These are phyloP conservation scores for Fusarium sarcochroum DNA, from an alignment of 2,329 filamentous ascomycete genomes.

Conservation along the genomic window DNA sequence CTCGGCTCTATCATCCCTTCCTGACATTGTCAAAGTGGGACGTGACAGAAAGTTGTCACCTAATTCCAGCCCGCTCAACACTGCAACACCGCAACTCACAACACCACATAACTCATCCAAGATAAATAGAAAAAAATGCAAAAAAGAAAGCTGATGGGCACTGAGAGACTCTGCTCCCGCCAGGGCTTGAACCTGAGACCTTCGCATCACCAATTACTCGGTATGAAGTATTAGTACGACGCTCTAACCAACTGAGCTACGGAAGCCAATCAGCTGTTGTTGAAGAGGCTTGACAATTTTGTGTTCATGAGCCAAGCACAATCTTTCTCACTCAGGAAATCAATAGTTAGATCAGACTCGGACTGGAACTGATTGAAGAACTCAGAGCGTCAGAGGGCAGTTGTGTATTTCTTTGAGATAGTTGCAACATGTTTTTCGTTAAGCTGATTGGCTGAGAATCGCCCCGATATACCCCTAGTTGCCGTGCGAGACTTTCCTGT, in stretches of 20 bases:
- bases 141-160: constrained; percentile 16
- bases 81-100: background rate
- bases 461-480: too few relatives aligned
- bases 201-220: background rate
- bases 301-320: too few relatives aligned
- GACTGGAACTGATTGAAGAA: too few relatives aligned
- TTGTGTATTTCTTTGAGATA: too few relatives aligned
- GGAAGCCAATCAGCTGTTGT: constrained; percentile 22
- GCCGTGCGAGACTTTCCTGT: too few relatives aligned
- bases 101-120: background rate
- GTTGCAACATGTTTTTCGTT: too few relatives aligned
- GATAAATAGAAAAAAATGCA: background rate
- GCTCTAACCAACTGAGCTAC: background rate
- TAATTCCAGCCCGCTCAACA: background rate
- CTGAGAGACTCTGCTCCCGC: constrained; percentile 7
- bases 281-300: background rate
- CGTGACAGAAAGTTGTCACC: background rate
- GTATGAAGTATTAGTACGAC: background rate
- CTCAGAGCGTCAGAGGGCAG: too few relatives aligned
- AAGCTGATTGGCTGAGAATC: too few relatives aligned
- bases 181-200: background rate
- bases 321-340: too few relatives aligned
- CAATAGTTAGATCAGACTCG: too few relatives aligned
- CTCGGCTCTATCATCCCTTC: too few relatives aligned
- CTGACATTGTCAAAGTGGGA: too few relatives aligned